These are phyloP conservation scores for Phytophthora citrophthora DNA, from an alignment of 352 stramenopile species.

Conservation along the genomic window DNA sequence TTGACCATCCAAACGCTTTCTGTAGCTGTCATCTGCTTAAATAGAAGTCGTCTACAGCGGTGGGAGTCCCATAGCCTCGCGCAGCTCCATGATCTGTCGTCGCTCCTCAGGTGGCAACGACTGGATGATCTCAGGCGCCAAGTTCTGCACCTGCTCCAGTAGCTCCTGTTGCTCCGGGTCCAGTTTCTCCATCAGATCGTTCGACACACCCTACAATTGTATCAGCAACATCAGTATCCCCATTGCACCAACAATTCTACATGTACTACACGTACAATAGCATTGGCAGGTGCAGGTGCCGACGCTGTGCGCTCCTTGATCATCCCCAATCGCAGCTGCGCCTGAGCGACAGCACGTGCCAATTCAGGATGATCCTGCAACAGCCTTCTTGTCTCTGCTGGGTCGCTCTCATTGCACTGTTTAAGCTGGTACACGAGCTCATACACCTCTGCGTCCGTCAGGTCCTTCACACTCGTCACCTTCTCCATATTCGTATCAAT, in stretches of 20 bases:
- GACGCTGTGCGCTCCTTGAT: conserved; percentile 58
- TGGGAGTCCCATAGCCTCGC: conserved; percentile 77
- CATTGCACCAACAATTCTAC: background rate
- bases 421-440: conserved; percentile 84
- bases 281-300: conserved; percentile 46
- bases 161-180: conserved; percentile 82
- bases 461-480: conserved; percentile 55
- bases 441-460: conserved; percentile 64
- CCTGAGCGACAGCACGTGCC: conserved; percentile 70
- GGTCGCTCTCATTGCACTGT: conserved; percentile 81
- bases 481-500: conserved; percentile 25
- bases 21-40: conserved; percentile 16
- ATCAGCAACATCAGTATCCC: conserved; percentile 1
- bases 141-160: conserved; percentile 82
- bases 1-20: conserved; percentile 10
- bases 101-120: conserved; percentile 72
- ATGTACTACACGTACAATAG: conserved; percentile 38
- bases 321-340: conserved; percentile 77
- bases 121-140: conserved; percentile 83
- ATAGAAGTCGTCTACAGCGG: conserved; percentile 49
- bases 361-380: conserved; percentile 82
- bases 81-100: conserved; percentile 85
- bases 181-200: conserved; percentile 69
- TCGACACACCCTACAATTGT: conserved; percentile 55
- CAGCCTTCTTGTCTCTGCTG: conserved; percentile 67